Percentiles rank a stretch among this genome's conserved stretches.
These are phyloP conservation scores for Lomentospora prolificans DNA, from an alignment of 2,329 filamentous ascomycete genomes.

Conservation along the genomic window DNA sequence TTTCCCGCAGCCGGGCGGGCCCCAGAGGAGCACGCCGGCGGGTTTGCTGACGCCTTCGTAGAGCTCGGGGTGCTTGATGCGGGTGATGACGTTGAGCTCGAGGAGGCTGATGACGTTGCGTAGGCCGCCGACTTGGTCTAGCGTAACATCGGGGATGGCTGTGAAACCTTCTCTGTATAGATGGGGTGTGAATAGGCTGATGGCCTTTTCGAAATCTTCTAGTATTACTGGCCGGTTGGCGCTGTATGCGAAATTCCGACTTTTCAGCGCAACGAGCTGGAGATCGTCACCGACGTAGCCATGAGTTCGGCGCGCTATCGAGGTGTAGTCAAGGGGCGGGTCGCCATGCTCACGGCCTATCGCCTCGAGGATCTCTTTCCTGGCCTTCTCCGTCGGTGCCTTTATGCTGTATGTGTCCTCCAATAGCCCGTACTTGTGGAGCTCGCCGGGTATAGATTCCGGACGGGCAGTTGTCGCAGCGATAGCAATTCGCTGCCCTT, in stretches of 20 bases:
- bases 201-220: slow-evolving; percentile 60
- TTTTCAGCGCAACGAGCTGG: slow-evolving; percentile 44
- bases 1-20: slow-evolving; percentile 92
- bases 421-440: slow-evolving; percentile 67
- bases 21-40: slow-evolving; percentile 88
- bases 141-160: slow-evolving; percentile 86
- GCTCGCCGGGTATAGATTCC: slow-evolving; percentile 72
- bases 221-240: slow-evolving; percentile 14
- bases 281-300: slow-evolving; percentile 92
- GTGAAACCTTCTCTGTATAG: slow-evolving; percentile 86
- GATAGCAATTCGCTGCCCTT: slow-evolving; percentile 59
- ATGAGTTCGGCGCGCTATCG: slow-evolving; percentile 73
- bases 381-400: slow-evolving; percentile 69
- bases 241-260: background rate
- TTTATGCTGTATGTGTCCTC: slow-evolving; percentile 79
- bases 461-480: slow-evolving; percentile 85
- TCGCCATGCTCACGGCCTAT: slow-evolving; percentile 58
- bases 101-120: slow-evolving; percentile 71
- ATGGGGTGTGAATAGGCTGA: slow-evolving; percentile 54
- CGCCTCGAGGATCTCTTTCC: slow-evolving; percentile 68
- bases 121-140: slow-evolving; percentile 84
- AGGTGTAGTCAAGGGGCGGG: slow-evolving; percentile 58
- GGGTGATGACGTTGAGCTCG: slow-evolving; percentile 75
- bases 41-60: slow-evolving; percentile 75
- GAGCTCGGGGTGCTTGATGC: slow-evolving; percentile 71